phyloP scores from a whole-genome alignment of 2,329 filamentous ascomycete species.

The Calcarisporium arbuscula region DNA sequence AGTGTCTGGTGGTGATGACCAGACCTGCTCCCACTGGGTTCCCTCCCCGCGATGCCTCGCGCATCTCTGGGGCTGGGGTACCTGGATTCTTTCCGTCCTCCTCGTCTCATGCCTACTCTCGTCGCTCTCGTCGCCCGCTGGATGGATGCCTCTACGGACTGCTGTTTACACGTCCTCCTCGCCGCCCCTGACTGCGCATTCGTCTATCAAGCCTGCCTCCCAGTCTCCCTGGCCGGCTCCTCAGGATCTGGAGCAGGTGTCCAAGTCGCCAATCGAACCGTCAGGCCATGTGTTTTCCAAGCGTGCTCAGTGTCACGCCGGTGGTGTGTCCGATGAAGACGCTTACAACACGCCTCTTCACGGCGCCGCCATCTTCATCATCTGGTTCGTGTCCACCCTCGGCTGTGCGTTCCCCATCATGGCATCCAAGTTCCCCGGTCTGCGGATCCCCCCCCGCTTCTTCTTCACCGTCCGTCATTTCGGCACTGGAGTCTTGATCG shows the following conservation, averaged over 20 bases:
- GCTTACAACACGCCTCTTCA: conserved; percentile 56
- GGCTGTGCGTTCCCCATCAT: conserved; percentile 49
- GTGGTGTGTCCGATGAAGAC: conserved; percentile 22
- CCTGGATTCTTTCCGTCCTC: conserved; percentile 37
- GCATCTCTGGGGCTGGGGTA: conserved; percentile 32
- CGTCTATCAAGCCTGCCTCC: no score
- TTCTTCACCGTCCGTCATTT: conserved; percentile 61
- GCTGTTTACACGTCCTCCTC: no score
- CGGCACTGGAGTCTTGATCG: conserved; percentile 67
- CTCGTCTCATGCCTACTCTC: conserved; percentile 26
- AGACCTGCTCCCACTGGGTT: conserved; percentile 24
- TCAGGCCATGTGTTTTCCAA: conserved; percentile 15
- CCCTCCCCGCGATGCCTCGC: conserved; percentile 21
- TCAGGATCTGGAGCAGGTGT: no score
- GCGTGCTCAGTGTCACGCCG: conserved; percentile 21
- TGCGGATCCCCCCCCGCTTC: conserved; percentile 48
- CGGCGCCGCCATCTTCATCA: conserved; percentile 49
- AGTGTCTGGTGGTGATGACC: conserved; percentile 35
- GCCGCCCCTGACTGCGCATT: no score
- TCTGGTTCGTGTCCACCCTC: conserved; percentile 40
- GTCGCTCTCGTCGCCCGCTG: conserved; percentile 6
- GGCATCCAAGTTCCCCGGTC: conserved; percentile 41
- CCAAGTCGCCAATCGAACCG: no score
- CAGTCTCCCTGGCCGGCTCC: no score
- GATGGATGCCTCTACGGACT: not conserved